phyloP scores from a whole-genome alignment of 2,329 filamentous ascomycete genomes.

The Ophiostoma australiae region DNA sequence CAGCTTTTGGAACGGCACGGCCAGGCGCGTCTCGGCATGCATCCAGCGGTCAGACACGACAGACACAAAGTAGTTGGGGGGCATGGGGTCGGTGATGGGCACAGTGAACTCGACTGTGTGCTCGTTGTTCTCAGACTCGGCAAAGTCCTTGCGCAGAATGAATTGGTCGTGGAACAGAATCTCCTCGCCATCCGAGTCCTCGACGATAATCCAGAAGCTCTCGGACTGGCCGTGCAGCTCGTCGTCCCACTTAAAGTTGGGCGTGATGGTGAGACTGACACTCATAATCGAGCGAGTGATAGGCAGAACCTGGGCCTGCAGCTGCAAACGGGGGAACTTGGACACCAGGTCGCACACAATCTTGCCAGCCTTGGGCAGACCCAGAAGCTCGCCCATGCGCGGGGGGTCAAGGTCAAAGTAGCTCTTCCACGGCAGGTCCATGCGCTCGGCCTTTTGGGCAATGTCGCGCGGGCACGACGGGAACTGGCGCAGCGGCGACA shows the following conservation, averaged over 20 bases:
- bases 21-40: conserved; percentile 90
- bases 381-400: conserved; percentile 89
- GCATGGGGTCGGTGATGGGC: conserved; percentile 94
- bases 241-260: conserved; percentile 95
- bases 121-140: conserved; percentile 78
- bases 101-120: conserved; percentile 96
- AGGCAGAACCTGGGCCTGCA: conserved; percentile 90
- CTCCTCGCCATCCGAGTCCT: conserved; percentile 95
- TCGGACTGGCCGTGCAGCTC: conserved; percentile 80
- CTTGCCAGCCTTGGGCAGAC: conserved; percentile 77
- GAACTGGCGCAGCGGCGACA: conserved; percentile 93
- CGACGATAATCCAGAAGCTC: conserved; percentile 94
- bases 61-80: conserved; percentile 96
- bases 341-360: conserved; percentile 79
- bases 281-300: conserved; percentile 91
- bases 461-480: conserved; percentile 76
- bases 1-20: conserved; percentile 91
- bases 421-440: conserved; percentile 86
- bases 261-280: conserved; percentile 83
- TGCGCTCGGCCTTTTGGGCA: conserved; percentile 85
- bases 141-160: conserved; percentile 83
- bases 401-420: conserved; percentile 97
- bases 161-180: conserved; percentile 95
- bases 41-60: conserved; percentile 96
- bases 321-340: conserved; percentile 88